phyloP scores from a whole-genome alignment of 805 yeast species.

The Yarrowia sp. region DNA sequence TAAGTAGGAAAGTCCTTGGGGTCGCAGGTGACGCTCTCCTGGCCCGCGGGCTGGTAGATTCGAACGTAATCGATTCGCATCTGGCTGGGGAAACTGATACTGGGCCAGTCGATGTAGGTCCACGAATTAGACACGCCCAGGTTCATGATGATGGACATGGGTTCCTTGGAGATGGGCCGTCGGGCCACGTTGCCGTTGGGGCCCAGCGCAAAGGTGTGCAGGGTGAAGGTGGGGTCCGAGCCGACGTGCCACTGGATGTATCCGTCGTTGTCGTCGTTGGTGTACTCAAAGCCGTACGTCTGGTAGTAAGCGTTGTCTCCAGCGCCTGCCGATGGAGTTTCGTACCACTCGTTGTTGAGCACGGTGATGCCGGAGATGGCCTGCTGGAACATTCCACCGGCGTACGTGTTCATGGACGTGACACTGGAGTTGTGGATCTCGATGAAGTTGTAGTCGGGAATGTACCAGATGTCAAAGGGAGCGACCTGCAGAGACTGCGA shows the following conservation, averaged over 20 bases:
- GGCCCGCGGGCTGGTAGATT: conserved; percentile 80
- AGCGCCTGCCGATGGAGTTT: conserved; percentile 50
- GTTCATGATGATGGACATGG: conserved; percentile 88
- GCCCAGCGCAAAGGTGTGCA: conserved; percentile 75
- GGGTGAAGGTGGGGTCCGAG: conserved; percentile 73
- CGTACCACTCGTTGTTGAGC: conserved; percentile 83
- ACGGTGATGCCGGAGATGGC: conserved; percentile 86
- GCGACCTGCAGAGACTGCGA: conserved; percentile 94
- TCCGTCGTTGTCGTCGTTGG: conserved; percentile 73
- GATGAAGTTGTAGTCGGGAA: conserved; percentile 83
- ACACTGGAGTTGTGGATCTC: conserved; percentile 72
- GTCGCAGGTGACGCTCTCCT: conserved; percentile 75
- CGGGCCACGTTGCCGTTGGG: conserved; percentile 91
- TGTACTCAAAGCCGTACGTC: conserved; percentile 76
- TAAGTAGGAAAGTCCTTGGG: conserved; percentile 84
- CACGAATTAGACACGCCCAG: conserved; percentile 90
- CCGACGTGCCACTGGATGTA: conserved; percentile 90
- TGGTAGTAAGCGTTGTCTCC: conserved; percentile 61
- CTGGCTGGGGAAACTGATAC: conserved; percentile 74
- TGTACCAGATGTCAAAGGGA: conserved; percentile 93
- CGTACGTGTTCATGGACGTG: conserved; percentile 83
- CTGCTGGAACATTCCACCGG: conserved; percentile 94
- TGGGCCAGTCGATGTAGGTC: conserved; percentile 92
- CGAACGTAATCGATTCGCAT: conserved; percentile 86
- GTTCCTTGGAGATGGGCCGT: conserved; percentile 85